A percentile compares a stretch with the other conserved stretches of the same genome.
Evolutionary conservation across 2,329 filamentous ascomycete species (phyloP).

Genomic region (Pyrenochaeta sp.): DNA sequence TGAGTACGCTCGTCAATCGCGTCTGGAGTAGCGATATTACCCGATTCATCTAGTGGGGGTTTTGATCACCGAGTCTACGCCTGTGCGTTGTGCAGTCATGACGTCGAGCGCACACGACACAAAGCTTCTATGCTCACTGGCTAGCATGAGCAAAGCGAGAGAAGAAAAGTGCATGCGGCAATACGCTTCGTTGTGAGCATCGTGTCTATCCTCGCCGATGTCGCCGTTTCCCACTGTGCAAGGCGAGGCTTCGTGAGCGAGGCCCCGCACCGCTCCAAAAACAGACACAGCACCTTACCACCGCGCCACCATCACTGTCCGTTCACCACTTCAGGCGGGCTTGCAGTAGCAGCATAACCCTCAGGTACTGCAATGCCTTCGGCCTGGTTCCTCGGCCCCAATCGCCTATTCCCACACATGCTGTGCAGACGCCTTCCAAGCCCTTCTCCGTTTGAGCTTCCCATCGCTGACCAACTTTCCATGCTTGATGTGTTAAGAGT

Average conservation of each 20-base stretch:
- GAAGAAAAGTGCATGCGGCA: slow-evolving; percentile 2
- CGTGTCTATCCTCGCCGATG: background rate
- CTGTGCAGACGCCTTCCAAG: slow-evolving; percentile 14
- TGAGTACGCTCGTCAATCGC: background rate
- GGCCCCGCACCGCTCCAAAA: slow-evolving; percentile 5
- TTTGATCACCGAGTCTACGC: background rate
- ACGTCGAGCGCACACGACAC: slow-evolving; percentile 1
- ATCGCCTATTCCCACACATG: slow-evolving; percentile 12
- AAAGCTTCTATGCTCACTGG: background rate
- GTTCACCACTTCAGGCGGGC: slow-evolving; percentile 11
- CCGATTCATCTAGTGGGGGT: background rate
- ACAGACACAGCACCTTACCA: slow-evolving; percentile 17
- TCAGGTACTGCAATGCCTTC: slow-evolving; percentile 7
- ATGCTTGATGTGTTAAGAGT: too few species aligned
- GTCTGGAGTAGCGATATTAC: background rate
- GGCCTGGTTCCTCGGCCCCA: slow-evolving; percentile 12
- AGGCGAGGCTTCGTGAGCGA: slow-evolving; percentile 13
- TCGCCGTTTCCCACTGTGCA: slow-evolving; percentile 18
- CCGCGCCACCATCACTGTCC: slow-evolving; percentile 18
- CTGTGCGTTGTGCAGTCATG: background rate
- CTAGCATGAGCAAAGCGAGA: slow-evolving; percentile 16
- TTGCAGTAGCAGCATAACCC: slow-evolving; percentile 9
- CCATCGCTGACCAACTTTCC: slow-evolving; percentile 1
- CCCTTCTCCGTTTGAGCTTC: background rate
- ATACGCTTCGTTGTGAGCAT: slow-evolving; percentile 1